Evolutionary conservation across 257 asterid genomes (phyloP).

Genomic region (Solanum corneliomulleri): DNA sequence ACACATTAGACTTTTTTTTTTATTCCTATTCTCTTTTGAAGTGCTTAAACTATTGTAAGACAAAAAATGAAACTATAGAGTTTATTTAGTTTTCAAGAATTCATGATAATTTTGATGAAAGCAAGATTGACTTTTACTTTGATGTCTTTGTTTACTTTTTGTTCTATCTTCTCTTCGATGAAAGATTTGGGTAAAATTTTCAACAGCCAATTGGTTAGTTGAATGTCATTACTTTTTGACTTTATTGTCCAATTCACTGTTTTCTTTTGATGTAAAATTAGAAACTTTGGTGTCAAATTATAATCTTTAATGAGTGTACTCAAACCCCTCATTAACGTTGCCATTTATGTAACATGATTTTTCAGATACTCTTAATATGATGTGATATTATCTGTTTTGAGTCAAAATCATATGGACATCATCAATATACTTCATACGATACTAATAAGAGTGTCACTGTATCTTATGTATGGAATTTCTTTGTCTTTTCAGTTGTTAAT

Average conservation of each 20-base stretch:
- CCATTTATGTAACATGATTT: neutral
- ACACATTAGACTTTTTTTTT: neutral
- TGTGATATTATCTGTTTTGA: neutral
- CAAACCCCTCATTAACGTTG: neutral
- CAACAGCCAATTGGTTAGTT: neutral
- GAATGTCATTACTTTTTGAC: neutral
- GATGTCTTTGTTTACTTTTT: neutral
- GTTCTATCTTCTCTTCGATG: neutral
- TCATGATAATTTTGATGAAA: neutral
- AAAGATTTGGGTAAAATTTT: neutral
- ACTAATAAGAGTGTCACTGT: neutral
- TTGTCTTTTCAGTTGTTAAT: neutral
- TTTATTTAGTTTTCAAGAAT: neutral
- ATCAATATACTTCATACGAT: fast-evolving
- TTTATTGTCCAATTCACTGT: neutral
- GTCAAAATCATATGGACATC: fast-evolving
- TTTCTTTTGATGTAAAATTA: neutral
- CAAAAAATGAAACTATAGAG: neutral
- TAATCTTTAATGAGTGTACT: neutral
- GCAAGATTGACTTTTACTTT: neutral
- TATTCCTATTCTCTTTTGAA: neutral
- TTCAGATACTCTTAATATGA: fast-evolving
- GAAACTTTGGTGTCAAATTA: neutral
- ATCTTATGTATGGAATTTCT: neutral
- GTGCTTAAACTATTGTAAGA: neutral